A percentile compares a stretch with the other conserved stretches of the same genome.
These are phyloP conservation scores for Buddleja alternifolia DNA, from an alignment of 257 asterid species.

Conservation along the genomic window DNA sequence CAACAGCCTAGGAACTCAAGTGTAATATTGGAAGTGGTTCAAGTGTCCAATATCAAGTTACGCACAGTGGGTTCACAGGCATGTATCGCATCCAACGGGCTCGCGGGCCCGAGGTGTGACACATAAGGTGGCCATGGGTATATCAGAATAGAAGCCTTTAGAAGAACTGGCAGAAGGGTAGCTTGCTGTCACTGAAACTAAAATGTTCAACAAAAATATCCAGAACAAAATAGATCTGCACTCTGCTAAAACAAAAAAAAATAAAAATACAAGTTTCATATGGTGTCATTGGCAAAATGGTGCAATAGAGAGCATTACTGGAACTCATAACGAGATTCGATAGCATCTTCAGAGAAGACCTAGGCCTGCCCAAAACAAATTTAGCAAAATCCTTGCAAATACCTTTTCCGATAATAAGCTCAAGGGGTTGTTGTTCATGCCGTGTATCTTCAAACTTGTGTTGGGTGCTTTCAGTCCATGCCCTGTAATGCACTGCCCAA, in stretches of 20 bases:
- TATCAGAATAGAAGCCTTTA: constrained; percentile 8
- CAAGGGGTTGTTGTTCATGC: constrained; percentile 93
- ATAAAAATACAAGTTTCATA: constrained; percentile 2
- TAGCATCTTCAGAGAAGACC: constrained; percentile 15
- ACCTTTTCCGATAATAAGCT: constrained; percentile 95
- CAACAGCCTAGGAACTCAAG: too few species aligned
- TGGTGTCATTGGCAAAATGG: background rate
- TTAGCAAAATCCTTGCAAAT: constrained; percentile 22
- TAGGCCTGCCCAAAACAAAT: constrained; percentile 11
- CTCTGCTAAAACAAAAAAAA: background rate
- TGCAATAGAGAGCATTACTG: background rate
- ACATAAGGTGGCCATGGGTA: constrained; percentile 9
- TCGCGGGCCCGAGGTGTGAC: too few species aligned
- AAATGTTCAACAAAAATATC: background rate
- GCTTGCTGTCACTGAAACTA: background rate
- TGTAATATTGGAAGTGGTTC: too few species aligned
- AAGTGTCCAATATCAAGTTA: too few species aligned
- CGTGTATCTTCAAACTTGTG: constrained; percentile 98
- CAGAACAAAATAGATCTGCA: background rate
- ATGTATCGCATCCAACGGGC: too few species aligned
- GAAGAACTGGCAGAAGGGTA: background rate
- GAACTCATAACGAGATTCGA: background rate
- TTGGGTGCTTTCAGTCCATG: constrained; percentile 87
- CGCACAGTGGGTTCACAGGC: too few species aligned
- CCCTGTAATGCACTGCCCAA: constrained; percentile 81